Conservation (phyloP, 306 rosid species). For the Glycine latifolia region DNA sequence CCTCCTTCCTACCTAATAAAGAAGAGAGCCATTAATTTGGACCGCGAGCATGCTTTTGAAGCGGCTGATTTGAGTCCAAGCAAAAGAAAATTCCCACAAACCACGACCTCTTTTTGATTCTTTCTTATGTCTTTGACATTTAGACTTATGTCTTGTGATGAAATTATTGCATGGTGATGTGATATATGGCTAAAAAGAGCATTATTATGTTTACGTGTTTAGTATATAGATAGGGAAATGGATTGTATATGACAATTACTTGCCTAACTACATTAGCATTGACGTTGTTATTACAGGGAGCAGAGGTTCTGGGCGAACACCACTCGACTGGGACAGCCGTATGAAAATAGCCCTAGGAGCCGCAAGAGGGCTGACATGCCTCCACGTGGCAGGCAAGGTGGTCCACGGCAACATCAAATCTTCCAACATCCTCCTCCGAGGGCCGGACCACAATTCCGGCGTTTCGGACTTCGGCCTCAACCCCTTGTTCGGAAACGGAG, state of each 20-base stretch:
- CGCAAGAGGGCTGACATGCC: conserved; percentile 79
- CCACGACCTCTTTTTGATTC: background rate
- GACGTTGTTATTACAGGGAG: conserved; percentile 66
- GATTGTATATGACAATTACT: background rate
- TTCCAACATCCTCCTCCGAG: conserved; percentile 84
- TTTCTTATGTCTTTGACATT: background rate
- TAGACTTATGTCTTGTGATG: background rate
- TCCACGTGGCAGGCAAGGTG: conserved; percentile 85
- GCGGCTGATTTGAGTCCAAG: background rate
- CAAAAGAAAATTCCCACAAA: conserved; percentile 7
- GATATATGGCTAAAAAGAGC: no score
- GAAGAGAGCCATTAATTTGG: conserved; percentile 11
- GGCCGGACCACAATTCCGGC: conserved; percentile 64
- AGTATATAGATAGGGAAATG: background rate
- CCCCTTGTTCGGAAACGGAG: conserved; percentile 70
- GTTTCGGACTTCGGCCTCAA: conserved; percentile 87
- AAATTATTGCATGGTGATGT: no score
- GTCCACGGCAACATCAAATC: conserved; percentile 94
- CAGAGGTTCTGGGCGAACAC: conserved; percentile 95
- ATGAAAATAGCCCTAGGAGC: conserved; percentile 79
- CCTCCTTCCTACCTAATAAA: background rate
- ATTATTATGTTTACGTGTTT: no score
- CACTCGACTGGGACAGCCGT: conserved; percentile 93
- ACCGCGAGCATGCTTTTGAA: background rate
- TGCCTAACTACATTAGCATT: background rate